These are phyloP conservation scores for Diddensiella transvaalensis DNA, from an alignment of 805 yeast species.

Conservation along the genomic window DNA sequence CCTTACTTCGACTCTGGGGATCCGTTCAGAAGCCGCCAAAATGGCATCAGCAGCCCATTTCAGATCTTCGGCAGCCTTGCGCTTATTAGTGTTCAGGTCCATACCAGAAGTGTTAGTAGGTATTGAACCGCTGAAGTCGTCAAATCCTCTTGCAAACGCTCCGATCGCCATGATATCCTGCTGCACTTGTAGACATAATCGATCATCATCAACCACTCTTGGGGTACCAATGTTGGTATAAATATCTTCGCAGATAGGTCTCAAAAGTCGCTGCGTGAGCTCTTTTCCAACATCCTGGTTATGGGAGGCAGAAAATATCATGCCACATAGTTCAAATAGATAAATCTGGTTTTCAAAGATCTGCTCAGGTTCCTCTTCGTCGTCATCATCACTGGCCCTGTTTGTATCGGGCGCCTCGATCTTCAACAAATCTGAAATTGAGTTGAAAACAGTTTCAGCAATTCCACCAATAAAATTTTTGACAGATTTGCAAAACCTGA, in stretches of 20 bases:
- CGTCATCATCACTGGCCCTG: conserved; percentile 26
- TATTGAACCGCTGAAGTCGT: conserved; percentile 35
- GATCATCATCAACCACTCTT: conserved; percentile 34
- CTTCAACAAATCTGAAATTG: conserved; percentile 56
- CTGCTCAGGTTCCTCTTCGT: conserved; percentile 35
- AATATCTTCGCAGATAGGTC: conserved; percentile 69
- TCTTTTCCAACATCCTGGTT: conserved; percentile 41
- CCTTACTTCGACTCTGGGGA: conserved; percentile 62
- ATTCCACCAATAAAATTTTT: conserved; percentile 56
- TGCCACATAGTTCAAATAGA: conserved; percentile 81
- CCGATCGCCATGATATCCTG: conserved; percentile 87
- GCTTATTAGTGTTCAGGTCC: conserved; percentile 33
- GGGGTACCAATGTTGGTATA: conserved; percentile 46
- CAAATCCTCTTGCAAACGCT: conserved; percentile 83
- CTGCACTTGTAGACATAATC: conserved; percentile 68
- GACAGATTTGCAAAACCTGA: conserved; percentile 73
- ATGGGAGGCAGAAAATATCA: conserved; percentile 54
- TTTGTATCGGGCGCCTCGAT: conserved; percentile 53
- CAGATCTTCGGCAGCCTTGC: conserved; percentile 41
- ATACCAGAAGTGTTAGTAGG: conserved; percentile 11
- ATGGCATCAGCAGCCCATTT: conserved; percentile 76
- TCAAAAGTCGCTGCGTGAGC: conserved; percentile 62
- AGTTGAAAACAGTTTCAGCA: conserved; percentile 55
- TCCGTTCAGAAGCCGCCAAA: conserved; percentile 73
- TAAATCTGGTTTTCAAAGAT: conserved; percentile 75